Base-by-base conservation (phyloP, 140 eudicot species). In the Ambrosia hybrid region DNA sequence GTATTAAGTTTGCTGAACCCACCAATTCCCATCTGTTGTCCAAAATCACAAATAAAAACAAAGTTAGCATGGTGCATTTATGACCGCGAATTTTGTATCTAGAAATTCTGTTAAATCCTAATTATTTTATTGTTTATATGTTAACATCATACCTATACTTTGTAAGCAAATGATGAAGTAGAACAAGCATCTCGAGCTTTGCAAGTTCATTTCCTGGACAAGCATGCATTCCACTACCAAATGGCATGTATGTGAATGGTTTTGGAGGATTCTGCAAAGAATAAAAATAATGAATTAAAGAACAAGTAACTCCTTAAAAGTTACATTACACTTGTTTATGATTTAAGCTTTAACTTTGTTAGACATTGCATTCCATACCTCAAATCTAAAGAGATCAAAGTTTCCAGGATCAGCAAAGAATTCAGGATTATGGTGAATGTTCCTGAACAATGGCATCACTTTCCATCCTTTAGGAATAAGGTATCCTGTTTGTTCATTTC, bases 171-270 rank as follows among this genome's bases (percentile, higher is more conserved):
- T 88, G 97, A 69, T 93, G 97, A 57, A 90, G 84, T 76, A 90
- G 70, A 62, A 93, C 82, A 67, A 93, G 85, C 80, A 93, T 85
- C 76, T 87, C 88, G 69, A 93, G 83, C 73, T 86, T 93, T 61
- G 99, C 97, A 14, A 93, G 91, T 69, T 88, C 97, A 82, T 90
- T 93, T 60, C 99, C 98, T 3, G 98, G 97, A 76, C 99, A 90
- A 3, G 99, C 87, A 73, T 93, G 99, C 56, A 77, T 74, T 65
- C 99, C 97, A 30, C 73, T 83, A 71, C 99, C 97, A 79, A 93
- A 90, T 84, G 99, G 97, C 97, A 88, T 78, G 62, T 70, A 93
- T 21, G 98, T 93, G 69, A 85, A 77, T 59, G 98, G 93, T 67
- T 82, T 93, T 79, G 93, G 92, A 53, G 89, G 87, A 71, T 57